phyloP scores from a whole-genome alignment of 352 stramenopile genomes.

The Phytophthora pinifolia region DNA sequence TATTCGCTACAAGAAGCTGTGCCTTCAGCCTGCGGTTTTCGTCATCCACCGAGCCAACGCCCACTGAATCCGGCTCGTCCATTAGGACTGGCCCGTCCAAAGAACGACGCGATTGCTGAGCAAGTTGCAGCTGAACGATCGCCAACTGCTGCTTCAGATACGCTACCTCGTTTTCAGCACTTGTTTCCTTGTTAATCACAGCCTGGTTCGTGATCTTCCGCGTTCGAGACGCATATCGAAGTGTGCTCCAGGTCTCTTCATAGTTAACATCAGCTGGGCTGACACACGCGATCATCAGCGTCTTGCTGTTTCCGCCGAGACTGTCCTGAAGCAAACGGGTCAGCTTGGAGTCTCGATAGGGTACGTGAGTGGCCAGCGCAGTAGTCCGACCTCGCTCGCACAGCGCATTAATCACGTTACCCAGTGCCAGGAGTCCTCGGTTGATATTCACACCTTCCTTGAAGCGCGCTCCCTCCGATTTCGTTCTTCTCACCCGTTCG shows the following conservation, averaged over 20 bases:
- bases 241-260: constrained; percentile 95
- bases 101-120: constrained; percentile 36
- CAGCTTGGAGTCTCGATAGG: constrained; percentile 92
- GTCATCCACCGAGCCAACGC: constrained; percentile 20
- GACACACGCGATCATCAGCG: constrained; percentile 88
- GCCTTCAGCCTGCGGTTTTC: constrained; percentile 42
- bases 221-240: constrained; percentile 94
- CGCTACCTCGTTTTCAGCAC: constrained; percentile 74
- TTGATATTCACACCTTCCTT: constrained; percentile 96
- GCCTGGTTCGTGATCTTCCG: constrained; percentile 99
- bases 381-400: constrained; percentile 73
- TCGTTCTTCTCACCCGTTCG: constrained; percentile 91
- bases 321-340: constrained; percentile 89
- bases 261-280: constrained; percentile 83
- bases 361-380: constrained; percentile 47
- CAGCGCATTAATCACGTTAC: constrained; percentile 95
- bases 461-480: constrained; percentile 81
- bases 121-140: constrained; percentile 59
- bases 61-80: background rate
- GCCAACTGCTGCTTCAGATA: constrained; percentile 73
- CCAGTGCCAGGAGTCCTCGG: constrained; percentile 91
- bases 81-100: background rate
- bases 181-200: constrained; percentile 96
- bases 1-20: constrained; percentile 31
- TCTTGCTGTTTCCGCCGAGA: constrained; percentile 91